Evolutionary conservation across 805 yeast species (phyloP).

Genomic region (Nakazawaea ernobii): DNA sequence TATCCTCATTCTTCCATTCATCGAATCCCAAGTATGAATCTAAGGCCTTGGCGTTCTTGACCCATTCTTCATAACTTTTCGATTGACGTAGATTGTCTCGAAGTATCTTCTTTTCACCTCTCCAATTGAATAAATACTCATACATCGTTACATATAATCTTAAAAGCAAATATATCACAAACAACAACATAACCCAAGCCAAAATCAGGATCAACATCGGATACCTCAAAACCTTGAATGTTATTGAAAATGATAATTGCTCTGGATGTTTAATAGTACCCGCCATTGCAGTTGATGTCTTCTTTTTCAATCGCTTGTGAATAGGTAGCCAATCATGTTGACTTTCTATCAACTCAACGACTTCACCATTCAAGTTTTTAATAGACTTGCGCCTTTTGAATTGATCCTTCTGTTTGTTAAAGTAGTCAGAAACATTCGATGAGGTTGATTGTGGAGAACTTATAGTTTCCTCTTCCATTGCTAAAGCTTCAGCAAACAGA

Average conservation of each 20-base stretch:
- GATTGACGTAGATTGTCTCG: constrained; percentile 46
- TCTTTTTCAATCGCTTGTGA: constrained; percentile 18
- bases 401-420: not conserved
- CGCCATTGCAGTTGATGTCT: constrained; percentile 4
- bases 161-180: constrained; percentile 43
- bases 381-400: constrained; percentile 3
- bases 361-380: constrained; percentile 11
- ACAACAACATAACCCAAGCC: constrained; percentile 48
- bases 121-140: constrained; percentile 57
- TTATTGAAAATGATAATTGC: constrained; percentile 6
- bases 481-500: constrained; percentile 9
- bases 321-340: constrained; percentile 44
- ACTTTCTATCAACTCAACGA: constrained; percentile 32
- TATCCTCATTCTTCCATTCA: constrained; percentile 57
- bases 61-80: constrained; percentile 55
- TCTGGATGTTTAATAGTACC: not conserved
- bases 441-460: constrained; percentile 2
- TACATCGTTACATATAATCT: constrained; percentile 57
- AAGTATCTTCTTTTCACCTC: constrained; percentile 47
- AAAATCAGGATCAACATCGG: constrained; percentile 52
- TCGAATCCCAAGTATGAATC: constrained; percentile 56
- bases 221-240: constrained; percentile 53
- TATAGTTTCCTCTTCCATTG: constrained; percentile 15
- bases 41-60: constrained; percentile 46
- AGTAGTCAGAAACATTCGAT: not conserved